Base-by-base conservation (phyloP, 1,139 yeast genomes). In the Suhomyces wounanorum region DNA sequence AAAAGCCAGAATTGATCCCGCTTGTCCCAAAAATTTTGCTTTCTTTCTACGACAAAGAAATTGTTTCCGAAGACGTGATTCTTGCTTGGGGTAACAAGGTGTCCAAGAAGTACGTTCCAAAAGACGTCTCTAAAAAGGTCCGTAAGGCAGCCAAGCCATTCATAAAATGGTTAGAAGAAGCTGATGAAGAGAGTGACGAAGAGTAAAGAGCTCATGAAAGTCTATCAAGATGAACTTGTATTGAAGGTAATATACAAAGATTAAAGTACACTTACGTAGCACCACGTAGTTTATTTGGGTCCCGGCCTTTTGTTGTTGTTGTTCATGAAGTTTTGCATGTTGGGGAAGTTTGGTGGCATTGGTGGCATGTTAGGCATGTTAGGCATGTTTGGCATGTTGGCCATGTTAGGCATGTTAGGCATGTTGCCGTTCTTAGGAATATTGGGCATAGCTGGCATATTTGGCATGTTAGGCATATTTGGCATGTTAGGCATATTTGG, bases 121-220 rank as follows among this genome's bases (percentile, higher is more conserved):
- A 92, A 76, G 96, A 91, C 47, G 80, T 84, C 43, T 87, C 96
- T 48, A 92, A 92, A 76, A 92, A 90, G 80, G 96, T 94, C 49
- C 89, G 97, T 73, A 89, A 86, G 72, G 96, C 97, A 44, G 97
- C 97, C 55, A 91, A 90, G 74, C 96, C 98, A 40, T 94, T 94
- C 73, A 76, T 94, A 58, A 85, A 87, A 62, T 94, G 99, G 99
- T 82, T 94, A 59, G 86, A 90, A 66, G 94, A 88, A 70, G 98
- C 99, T 53, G 98, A 91, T 59, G 81, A 75, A 62, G 81, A 75
- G 62, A 67, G 73, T 62, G 89, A 87, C 61, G 94, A 86, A 56
- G 84, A 83, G 55, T 71, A 71, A 54, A 28, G 46, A 25, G 26
- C 18, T n/a, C 2, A 13, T 28, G 26, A 8, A 21, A n/a, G 28